phyloP scores from a whole-genome alignment of 805 yeast species.

The Torulaspora microellipsoides region DNA sequence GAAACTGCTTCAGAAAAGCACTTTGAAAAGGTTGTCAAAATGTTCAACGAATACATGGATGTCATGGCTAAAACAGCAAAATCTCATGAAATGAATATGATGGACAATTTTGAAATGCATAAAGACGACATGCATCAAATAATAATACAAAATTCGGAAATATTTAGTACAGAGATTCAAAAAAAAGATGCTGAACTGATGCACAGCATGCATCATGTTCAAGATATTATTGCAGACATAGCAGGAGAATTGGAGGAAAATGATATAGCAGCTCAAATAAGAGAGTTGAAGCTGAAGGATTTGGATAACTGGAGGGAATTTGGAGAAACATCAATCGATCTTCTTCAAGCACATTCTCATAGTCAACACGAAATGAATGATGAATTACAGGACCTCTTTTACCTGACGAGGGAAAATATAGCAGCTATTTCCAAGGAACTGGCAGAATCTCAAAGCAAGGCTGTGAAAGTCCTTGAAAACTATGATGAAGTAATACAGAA shows the following conservation, averaged over 20 bases:
- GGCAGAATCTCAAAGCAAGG: constrained; percentile 10
- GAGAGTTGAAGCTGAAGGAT: constrained; percentile 2
- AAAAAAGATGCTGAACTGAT: constrained; percentile 5
- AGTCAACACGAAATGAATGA: constrained; percentile 4
- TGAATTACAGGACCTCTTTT: constrained; percentile 5
- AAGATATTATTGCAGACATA: constrained; percentile 15
- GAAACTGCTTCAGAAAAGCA: constrained; percentile 10
- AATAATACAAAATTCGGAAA: constrained; percentile 3
- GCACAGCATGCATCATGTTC: constrained; percentile 10
- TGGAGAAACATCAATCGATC: constrained; percentile 2
- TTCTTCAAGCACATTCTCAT: constrained; percentile 2
- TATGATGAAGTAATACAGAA: constrained; percentile 10
- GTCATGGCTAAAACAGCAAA: constrained; percentile 4
- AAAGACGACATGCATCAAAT: constrained; percentile 6
- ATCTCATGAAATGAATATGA: constrained; percentile 5
- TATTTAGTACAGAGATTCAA: constrained; percentile 1
- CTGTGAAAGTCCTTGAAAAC: constrained; percentile 10
- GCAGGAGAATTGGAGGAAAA: constrained; percentile 15
- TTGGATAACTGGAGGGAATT: constrained; percentile 6
- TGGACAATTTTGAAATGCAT: constrained; percentile 7
- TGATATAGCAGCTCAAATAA: constrained; percentile 25
- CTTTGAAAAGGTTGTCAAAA: constrained; percentile 2
- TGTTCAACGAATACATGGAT: constrained; percentile 8
- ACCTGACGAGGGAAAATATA: constrained; percentile 3
- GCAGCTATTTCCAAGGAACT: constrained; percentile 9